A percentile compares a stretch with the other conserved stretches of the same genome.
phyloP scores from a whole-genome alignment of 257 asterid genomes.

The Cruciata laevipes region DNA sequence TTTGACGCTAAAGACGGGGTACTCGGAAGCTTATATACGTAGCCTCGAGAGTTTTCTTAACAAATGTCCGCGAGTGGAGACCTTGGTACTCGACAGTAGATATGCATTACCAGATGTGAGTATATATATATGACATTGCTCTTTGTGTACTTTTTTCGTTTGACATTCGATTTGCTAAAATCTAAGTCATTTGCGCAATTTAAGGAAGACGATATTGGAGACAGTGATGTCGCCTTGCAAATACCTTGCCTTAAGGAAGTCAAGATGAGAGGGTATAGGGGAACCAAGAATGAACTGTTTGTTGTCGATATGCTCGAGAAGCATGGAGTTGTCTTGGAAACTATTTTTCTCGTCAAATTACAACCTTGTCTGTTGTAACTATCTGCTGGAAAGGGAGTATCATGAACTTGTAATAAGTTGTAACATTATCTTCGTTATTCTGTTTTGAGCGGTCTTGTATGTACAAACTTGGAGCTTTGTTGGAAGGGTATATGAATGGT shows the following conservation, averaged over 20 bases:
- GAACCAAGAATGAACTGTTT: not conserved
- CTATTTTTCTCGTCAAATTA: not conserved
- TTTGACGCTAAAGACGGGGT: slow-evolving; percentile 1
- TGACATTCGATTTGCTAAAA: not conserved
- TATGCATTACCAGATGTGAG: not conserved
- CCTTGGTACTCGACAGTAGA: not conserved
- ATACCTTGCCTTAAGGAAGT: slow-evolving; percentile 5
- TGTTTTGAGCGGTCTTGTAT: no score
- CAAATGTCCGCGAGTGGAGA: not conserved
- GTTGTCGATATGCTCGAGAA: not conserved
- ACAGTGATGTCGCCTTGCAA: not conserved
- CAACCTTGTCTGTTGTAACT: not conserved
- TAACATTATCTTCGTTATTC: no score
- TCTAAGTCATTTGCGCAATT: not conserved
- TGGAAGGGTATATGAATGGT: no score
- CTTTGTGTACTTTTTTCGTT: not conserved
- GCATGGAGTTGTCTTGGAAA: not conserved
- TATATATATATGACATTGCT: no score
- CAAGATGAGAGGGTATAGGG: not conserved
- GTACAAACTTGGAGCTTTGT: no score
- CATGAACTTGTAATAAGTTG: no score
- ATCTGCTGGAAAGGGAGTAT: no score
- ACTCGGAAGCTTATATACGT: not conserved
- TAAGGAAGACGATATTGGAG: not conserved
- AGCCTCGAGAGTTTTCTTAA: not conserved